Conservation (phyloP, 352 stramenopile genomes). For the Phytopythium boreale region DNA sequence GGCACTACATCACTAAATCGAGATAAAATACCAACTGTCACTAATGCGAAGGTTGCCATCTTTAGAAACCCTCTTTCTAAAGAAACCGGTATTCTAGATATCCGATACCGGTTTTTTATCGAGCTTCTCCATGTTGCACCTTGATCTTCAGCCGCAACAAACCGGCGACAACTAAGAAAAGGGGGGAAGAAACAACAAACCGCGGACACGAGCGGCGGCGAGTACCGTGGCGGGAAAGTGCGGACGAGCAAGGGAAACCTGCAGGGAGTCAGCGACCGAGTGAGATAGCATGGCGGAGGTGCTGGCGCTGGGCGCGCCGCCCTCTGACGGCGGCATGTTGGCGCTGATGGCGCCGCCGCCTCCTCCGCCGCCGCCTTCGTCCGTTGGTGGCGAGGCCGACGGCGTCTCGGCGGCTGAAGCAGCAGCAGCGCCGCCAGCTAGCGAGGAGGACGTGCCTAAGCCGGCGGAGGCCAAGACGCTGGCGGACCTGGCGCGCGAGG, state of each 20-base stretch:
- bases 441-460: slow-evolving; percentile 1
- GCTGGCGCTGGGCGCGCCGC: slow-evolving; percentile 28
- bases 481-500: slow-evolving; percentile 36
- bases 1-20: not conserved
- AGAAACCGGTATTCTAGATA: no score
- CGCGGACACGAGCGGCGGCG: no score
- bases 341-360: slow-evolving; percentile 20
- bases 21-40: not conserved
- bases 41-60: not conserved
- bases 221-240: no score
- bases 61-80: no score
- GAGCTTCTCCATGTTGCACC: no score
- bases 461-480: slow-evolving; percentile 36
- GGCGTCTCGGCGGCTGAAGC: not conserved
- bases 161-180: no score
- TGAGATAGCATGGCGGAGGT: slow-evolving; percentile 29
- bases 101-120: no score
- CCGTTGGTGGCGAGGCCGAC: not conserved
- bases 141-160: no score
- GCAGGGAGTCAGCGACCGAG: no score
- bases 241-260: not conserved
- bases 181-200: no score
- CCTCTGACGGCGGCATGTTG: slow-evolving; percentile 12
- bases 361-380: slow-evolving; percentile 8
- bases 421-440: not conserved